Evolutionary conservation across 1,284 basidiomycete genomes (phyloP).

Genomic region (Irpex sp.): DNA sequence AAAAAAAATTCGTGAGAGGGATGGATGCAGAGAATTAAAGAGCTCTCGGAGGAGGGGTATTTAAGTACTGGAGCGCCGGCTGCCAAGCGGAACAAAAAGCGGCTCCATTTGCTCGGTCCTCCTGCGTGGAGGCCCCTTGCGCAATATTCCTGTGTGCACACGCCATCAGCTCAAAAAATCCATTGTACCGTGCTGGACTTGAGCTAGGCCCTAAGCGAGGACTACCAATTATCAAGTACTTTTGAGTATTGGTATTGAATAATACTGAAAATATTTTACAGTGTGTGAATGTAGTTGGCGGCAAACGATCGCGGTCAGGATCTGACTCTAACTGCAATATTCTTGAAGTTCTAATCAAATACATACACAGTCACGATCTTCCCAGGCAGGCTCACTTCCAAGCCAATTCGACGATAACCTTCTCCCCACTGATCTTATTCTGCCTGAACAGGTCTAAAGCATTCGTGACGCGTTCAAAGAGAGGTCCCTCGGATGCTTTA

Average conservation of each 20-base stretch:
- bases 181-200: too few relatives aligned
- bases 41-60: background rate
- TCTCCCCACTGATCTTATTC: constrained; percentile 11
- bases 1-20: background rate
- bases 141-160: background rate
- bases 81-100: background rate
- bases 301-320: too few relatives aligned
- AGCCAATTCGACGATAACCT: constrained; percentile 3
- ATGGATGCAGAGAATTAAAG: background rate
- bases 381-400: background rate
- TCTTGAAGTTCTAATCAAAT: background rate
- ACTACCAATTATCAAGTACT: too few relatives aligned
- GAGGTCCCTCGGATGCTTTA: background rate
- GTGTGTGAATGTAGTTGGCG: too few relatives aligned
- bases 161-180: background rate
- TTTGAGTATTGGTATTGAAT: too few relatives aligned
- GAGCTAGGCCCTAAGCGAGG: too few relatives aligned
- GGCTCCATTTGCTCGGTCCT: background rate
- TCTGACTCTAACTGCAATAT: too few relatives aligned
- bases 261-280: too few relatives aligned
- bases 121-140: background rate
- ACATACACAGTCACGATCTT: background rate
- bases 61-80: background rate
- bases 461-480: background rate
- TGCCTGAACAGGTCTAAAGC: constrained; percentile 6